Evolutionary conservation across 2,329 filamentous ascomycete species (phyloP).

Genomic region (Colletotrichum tofieldiae): DNA sequence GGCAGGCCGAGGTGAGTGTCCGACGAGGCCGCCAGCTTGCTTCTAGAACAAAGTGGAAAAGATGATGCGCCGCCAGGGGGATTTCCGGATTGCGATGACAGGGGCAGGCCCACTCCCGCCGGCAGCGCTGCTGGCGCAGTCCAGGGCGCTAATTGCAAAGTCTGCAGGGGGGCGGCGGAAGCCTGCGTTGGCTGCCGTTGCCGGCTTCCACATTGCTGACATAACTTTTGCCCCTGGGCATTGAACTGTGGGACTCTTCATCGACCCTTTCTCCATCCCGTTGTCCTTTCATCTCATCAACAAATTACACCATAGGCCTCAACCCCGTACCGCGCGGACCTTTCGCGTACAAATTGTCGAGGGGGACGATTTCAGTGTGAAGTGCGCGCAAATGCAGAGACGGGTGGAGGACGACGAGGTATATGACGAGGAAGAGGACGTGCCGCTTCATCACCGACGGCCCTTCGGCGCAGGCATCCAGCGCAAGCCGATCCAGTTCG

Average conservation of each 20-base stretch:
- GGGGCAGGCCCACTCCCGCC: slow-evolving; percentile 28
- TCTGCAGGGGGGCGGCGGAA: slow-evolving; percentile 14
- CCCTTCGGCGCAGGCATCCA: slow-evolving; percentile 72
- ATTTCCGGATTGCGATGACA: slow-evolving; percentile 24
- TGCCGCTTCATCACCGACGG: slow-evolving; percentile 68
- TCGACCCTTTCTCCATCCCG: background rate
- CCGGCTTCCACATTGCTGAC: slow-evolving; percentile 1
- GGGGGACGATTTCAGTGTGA: background rate
- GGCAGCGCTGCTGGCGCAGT: slow-evolving; percentile 13
- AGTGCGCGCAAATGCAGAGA: slow-evolving; percentile 18
- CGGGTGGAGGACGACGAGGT: slow-evolving; percentile 40
- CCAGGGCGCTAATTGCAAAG: slow-evolving; percentile 21
- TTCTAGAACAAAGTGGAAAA: slow-evolving; percentile 39
- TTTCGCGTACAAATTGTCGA: too few species aligned
- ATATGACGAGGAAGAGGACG: slow-evolving; percentile 59
- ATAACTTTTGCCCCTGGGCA: background rate
- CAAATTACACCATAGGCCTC: background rate
- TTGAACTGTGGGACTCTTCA: background rate
- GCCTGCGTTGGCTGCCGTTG: slow-evolving; percentile 1
- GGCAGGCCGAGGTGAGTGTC: background rate
- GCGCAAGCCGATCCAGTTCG: slow-evolving; percentile 69
- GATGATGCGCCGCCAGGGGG: slow-evolving; percentile 26
- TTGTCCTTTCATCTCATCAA: slow-evolving; percentile 6
- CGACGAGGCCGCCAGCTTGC: slow-evolving; percentile 26
- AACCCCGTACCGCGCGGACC: background rate